Conservation (phyloP, 176 grass and related monocot genomes). For the Puya raimondii region DNA sequence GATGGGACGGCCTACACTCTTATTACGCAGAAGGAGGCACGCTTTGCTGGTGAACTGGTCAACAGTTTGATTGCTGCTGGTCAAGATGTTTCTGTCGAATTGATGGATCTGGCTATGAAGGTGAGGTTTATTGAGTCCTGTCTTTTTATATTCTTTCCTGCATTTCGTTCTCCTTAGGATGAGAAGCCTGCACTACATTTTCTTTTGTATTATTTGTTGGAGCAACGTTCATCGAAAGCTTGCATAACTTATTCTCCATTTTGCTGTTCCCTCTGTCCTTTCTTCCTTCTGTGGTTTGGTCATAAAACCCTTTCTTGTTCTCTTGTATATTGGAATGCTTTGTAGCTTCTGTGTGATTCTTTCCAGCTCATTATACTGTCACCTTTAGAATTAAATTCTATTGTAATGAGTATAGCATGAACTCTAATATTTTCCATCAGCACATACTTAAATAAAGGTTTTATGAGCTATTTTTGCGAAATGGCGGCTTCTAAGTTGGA, state of each 20-base stretch:
- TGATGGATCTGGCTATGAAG: conserved; percentile 99
- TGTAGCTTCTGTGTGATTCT: too few species aligned
- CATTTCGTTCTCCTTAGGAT: conserved; percentile 4
- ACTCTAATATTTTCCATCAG: neutral
- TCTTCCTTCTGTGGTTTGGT: too few species aligned
- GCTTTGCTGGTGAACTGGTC: conserved; percentile 88
- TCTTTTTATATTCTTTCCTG: conserved; percentile 7
- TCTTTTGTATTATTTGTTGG: neutral
- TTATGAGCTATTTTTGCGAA: neutral
- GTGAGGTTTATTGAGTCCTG: conserved; percentile 27
- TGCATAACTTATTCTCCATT: too few species aligned
- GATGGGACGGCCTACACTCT: conserved; percentile 90
- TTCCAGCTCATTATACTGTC: too few species aligned
- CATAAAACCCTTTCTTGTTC: too few species aligned
- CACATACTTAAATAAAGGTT: neutral
- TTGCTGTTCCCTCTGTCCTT: too few species aligned
- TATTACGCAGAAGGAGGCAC: conserved; percentile 79
- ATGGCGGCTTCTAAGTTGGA: conserved; percentile 3
- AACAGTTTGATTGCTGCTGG: conserved; percentile 84
- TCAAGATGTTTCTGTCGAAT: conserved; percentile 65
- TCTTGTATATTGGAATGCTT: too few species aligned
- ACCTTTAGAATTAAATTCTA: too few species aligned
- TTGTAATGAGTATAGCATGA: neutral
- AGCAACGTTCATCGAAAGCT: neutral
- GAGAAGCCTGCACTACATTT: neutral